A percentile compares a stretch with the other conserved stretches of the same genome.
Conservation (phyloP, 2,329 filamentous ascomycete species). For the Bipolaris zeicola region DNA sequence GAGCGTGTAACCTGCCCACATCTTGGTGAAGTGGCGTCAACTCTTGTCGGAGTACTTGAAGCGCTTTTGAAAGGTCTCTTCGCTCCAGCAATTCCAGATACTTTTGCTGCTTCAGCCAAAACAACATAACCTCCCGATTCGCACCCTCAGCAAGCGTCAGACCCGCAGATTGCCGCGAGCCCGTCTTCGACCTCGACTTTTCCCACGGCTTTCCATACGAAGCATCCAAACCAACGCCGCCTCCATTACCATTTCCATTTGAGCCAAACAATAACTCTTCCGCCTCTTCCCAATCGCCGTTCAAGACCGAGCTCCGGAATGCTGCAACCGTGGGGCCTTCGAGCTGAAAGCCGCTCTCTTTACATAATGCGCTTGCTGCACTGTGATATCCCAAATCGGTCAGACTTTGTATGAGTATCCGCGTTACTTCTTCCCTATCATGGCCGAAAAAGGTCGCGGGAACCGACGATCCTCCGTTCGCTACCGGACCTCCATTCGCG, state of each 20-base stretch:
- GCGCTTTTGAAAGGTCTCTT: slow-evolving; percentile 72
- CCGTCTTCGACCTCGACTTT: slow-evolving; percentile 35
- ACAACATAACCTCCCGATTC: slow-evolving; percentile 79
- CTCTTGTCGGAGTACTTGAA: slow-evolving; percentile 85
- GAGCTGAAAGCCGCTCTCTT: slow-evolving; percentile 84
- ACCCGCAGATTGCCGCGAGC: slow-evolving; percentile 54
- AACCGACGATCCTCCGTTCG: slow-evolving; percentile 36
- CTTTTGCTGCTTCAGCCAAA: slow-evolving; percentile 90
- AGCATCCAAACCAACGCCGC: slow-evolving; percentile 47
- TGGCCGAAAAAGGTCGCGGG: slow-evolving; percentile 75
- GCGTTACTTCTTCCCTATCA: slow-evolving; percentile 88
- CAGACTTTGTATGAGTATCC: slow-evolving; percentile 89
- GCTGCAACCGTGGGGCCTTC: slow-evolving; percentile 86
- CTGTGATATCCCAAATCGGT: slow-evolving; percentile 83
- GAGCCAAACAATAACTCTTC: slow-evolving; percentile 75
- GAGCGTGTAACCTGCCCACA: slow-evolving; percentile 74
- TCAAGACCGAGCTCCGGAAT: slow-evolving; percentile 79
- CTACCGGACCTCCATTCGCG: slow-evolving; percentile 48
- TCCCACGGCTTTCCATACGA: slow-evolving; percentile 42
- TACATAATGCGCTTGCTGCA: slow-evolving; percentile 75
- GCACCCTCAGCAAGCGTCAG: slow-evolving; percentile 77
- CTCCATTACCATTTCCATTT: slow-evolving; percentile 52
- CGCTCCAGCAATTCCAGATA: slow-evolving; percentile 87
- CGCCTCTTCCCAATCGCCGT: slow-evolving; percentile 83
- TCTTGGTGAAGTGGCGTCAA: slow-evolving; percentile 85